Evolutionary conservation across 192 early-diverging fungal genomes (phyloP).

Genomic region (Paraglomus brasilianum): DNA sequence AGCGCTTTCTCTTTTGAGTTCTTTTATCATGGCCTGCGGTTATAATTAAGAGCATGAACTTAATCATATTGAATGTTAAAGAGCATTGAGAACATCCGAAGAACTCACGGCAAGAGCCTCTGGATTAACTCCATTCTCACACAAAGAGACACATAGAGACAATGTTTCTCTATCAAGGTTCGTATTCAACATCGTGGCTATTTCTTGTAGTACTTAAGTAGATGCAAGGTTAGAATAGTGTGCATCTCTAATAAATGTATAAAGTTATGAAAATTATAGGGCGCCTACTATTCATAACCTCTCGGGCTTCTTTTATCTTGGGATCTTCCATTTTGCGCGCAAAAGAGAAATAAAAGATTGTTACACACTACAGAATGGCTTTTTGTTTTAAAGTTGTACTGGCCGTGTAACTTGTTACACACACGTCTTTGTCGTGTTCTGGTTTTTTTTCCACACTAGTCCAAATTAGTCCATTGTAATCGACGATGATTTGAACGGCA

Average conservation of each 20-base stretch:
- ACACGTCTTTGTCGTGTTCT: too few relatives aligned
- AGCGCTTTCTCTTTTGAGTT: constrained; percentile 42
- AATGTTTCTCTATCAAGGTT: constrained; percentile 73
- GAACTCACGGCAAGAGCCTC: constrained; percentile 63
- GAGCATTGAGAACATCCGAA: not conserved
- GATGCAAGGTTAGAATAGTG: not conserved
- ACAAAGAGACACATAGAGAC: constrained; percentile 69
- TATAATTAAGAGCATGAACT: constrained; percentile 1
- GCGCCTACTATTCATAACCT: constrained; percentile 43
- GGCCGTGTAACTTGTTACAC: too few relatives aligned
- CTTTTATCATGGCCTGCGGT: constrained; percentile 46
- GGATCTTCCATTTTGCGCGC: constrained; percentile 17
- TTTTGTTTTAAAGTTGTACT: too few relatives aligned
- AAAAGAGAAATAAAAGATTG: not conserved
- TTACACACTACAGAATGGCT: too few relatives aligned
- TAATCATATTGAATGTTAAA: not conserved
- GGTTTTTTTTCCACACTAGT: too few relatives aligned
- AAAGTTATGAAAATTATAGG: not conserved
- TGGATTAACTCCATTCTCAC: constrained; percentile 81
- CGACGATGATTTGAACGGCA: too few relatives aligned
- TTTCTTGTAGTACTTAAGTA: constrained; percentile 58
- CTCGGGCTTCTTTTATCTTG: constrained; percentile 39
- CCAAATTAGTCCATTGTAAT: too few relatives aligned
- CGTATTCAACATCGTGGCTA: constrained; percentile 70
- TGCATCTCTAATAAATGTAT: not conserved